These are phyloP conservation scores for Postia placenta DNA, from an alignment of 768 basidiomycete species.

Conservation along the genomic window DNA sequence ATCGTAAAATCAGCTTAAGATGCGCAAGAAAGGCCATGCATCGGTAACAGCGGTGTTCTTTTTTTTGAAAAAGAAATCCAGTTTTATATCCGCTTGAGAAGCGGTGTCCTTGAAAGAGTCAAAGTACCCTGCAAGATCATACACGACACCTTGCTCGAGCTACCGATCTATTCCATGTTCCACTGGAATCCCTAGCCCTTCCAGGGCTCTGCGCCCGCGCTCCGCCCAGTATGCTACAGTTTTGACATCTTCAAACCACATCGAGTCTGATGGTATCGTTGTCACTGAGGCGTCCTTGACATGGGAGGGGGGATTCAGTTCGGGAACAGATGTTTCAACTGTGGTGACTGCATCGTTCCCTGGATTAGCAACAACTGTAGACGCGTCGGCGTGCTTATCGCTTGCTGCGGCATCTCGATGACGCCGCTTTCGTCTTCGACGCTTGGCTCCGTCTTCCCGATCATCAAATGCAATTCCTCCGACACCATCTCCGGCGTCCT, in stretches of 20 bases:
- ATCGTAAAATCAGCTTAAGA: too few species aligned
- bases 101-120: too few species aligned
- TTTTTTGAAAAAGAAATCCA: too few species aligned
- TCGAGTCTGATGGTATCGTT: conserved; percentile 1
- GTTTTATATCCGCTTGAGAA: too few species aligned
- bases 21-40: too few species aligned
- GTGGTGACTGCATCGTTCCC: conserved; percentile 12
- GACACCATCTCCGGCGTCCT: not conserved
- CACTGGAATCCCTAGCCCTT: conserved; percentile 40
- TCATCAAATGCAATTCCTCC: not conserved
- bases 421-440: conserved; percentile 7
- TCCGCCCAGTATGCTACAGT: conserved; percentile 45
- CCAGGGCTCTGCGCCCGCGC: conserved; percentile 44
- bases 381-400: not conserved
- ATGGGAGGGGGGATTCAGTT: not conserved
- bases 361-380: not conserved
- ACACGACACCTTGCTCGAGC: too few species aligned
- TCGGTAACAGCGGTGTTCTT: too few species aligned
- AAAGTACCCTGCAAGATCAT: too few species aligned
- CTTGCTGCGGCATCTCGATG: not conserved
- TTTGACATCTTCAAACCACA: conserved; percentile 50
- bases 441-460: conserved; percentile 1
- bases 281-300: not conserved
- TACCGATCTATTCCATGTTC: conserved; percentile 33
- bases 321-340: not conserved